Percentiles rank a stretch among this genome's conserved stretches.
Conservation (phyloP, 1,284 basidiomycete species). For the Cutaneotrichosporon cutaneum region DNA sequence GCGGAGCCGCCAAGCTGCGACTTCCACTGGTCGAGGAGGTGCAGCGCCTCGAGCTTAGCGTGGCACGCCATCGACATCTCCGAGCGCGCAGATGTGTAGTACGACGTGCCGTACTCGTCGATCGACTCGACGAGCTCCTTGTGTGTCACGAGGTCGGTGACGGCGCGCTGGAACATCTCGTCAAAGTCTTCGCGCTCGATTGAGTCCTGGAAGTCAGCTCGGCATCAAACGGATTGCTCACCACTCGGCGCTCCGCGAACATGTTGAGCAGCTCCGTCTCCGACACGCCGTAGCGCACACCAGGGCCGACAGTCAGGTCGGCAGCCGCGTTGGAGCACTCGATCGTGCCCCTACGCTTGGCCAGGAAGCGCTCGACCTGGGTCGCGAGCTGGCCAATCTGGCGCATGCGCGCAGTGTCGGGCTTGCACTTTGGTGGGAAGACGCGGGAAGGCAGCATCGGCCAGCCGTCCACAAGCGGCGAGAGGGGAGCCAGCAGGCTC, state of each 20-base stretch:
- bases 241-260: constrained; percentile 40
- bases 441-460: constrained; percentile 75
- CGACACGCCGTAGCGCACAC: constrained; percentile 70
- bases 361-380: constrained; percentile 67
- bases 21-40: constrained; percentile 70
- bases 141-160: constrained; percentile 76
- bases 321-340: constrained; percentile 58
- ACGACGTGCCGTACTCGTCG: constrained; percentile 70
- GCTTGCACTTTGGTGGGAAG: constrained; percentile 73
- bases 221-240: constrained; percentile 16
- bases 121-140: constrained; percentile 73
- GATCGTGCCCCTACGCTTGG: constrained; percentile 66
- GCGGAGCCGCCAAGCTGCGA: constrained; percentile 58
- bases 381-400: constrained; percentile 76
- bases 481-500: constrained; percentile 36
- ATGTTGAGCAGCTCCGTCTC: constrained; percentile 54
- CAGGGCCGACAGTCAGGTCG: constrained; percentile 58
- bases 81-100: constrained; percentile 71
- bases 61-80: constrained; percentile 70
- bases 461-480: constrained; percentile 63
- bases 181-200: constrained; percentile 42
- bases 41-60: constrained; percentile 66
- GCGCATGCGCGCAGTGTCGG: constrained; percentile 75
- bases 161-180: constrained; percentile 61
- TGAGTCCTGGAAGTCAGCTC: constrained; percentile 31